Conservation (phyloP, 2,329 filamentous ascomycete species). For the Pestalotiopsis sp. region DNA sequence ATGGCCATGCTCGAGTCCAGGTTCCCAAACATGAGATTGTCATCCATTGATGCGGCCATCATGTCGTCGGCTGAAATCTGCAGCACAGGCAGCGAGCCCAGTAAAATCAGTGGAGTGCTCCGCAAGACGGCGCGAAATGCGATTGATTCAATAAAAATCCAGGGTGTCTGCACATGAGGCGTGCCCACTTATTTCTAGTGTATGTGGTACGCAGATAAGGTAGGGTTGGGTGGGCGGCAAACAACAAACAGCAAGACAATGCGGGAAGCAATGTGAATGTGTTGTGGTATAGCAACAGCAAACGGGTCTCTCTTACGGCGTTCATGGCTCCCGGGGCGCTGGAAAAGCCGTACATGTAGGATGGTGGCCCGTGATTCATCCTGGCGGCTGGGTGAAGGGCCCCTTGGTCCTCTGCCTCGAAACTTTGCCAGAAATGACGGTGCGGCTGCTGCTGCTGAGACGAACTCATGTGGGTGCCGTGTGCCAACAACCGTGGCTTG, state of each 20-base stretch:
- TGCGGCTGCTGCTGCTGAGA: slow-evolving; percentile 2
- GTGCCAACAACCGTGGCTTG: not conserved
- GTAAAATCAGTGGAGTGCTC: not conserved
- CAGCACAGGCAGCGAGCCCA: slow-evolving; percentile 1
- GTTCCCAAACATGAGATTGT: slow-evolving; percentile 34
- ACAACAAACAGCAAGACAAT: not conserved
- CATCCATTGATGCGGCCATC: slow-evolving; percentile 43
- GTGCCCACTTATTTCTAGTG: not conserved
- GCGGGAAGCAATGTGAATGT: not conserved
- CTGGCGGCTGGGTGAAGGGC: not conserved
- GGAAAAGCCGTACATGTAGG: slow-evolving; percentile 32
- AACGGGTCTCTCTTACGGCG: slow-evolving; percentile 10
- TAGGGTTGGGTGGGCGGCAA: not conserved
- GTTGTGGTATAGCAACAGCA: not conserved
- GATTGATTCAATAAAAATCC: not conserved
- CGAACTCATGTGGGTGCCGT: not conserved
- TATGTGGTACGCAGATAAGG: not conserved
- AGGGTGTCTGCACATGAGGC: not conserved
- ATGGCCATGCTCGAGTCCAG: slow-evolving; percentile 34
- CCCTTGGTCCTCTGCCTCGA: slow-evolving; percentile 1
- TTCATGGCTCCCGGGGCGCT: slow-evolving; percentile 17
- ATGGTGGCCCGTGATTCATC: slow-evolving; percentile 21
- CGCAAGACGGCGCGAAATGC: not conserved
- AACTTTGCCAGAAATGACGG: not conserved
- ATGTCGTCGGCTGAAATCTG: slow-evolving; percentile 32